Conservation (phyloP, 768 basidiomycete genomes). For the Lepiota brunneoincarnata region DNA sequence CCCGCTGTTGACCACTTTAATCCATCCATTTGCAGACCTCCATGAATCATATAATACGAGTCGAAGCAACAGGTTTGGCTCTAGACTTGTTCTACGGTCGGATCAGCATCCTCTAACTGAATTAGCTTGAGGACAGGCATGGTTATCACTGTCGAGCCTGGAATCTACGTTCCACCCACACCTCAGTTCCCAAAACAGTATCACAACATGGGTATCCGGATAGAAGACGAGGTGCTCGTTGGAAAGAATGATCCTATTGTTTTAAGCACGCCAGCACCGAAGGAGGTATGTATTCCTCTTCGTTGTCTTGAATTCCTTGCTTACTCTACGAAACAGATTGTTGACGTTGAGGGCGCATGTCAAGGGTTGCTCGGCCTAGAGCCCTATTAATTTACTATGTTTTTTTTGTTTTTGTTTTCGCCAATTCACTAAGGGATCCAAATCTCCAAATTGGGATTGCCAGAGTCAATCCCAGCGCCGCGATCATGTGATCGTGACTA, state of each 20-base stretch:
- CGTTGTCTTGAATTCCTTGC: neutral
- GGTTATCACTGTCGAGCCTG: constrained; percentile 92
- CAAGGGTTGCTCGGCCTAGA: constrained; percentile 68
- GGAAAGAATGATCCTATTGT: constrained; percentile 59
- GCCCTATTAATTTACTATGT: constrained; percentile 28
- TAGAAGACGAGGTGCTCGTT: constrained; percentile 86
- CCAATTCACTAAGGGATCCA: no score
- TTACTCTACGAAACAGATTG: constrained; percentile 41
- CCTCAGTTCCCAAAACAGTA: constrained; percentile 81
- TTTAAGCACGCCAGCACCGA: constrained; percentile 72
- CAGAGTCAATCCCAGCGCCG: neutral
- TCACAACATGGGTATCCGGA: constrained; percentile 88
- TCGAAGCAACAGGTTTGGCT: constrained; percentile 39
- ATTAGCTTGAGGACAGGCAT: constrained; percentile 75
- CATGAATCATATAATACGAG: constrained; percentile 77
- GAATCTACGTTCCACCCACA: constrained; percentile 85
- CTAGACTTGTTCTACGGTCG: neutral
- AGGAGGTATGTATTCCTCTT: constrained; percentile 57
- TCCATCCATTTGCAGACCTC: constrained; percentile 52
- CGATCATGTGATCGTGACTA: constrained; percentile 9
- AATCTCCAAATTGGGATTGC: neutral
- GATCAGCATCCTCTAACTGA: neutral
- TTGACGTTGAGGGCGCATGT: constrained; percentile 78
- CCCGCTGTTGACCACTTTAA: neutral
- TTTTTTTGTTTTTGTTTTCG: neutral